Base-by-base conservation (phyloP, 2,329 filamentous ascomycete genomes). In the Fusarium caatingaense region DNA sequence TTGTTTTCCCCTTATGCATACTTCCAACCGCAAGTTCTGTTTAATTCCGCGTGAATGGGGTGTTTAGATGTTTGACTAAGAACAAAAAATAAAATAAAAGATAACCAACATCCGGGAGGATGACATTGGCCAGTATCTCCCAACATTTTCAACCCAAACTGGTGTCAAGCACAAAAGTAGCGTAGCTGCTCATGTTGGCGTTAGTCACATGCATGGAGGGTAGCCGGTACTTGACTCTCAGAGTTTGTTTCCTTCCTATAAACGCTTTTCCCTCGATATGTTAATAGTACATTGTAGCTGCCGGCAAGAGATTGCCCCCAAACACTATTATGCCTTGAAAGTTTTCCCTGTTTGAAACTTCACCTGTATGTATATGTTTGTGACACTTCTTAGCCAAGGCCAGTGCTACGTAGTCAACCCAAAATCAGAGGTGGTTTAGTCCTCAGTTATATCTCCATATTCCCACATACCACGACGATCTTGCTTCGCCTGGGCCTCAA, bases 401-500 rank as follows among this genome's bases (percentile, higher is more conserved):
- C 25, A 32, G 57, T 60, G 47, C 46, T 60, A 37, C 48, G 51
- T 60, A 60, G 56, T 59, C 41, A 49, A 49, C 45, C 37, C 47
- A 20, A 27, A 32, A 44, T 30, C 23, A 40, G 41, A 48, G 30
- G 21, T 16, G 37, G n/a, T 54, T 79, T 89, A 94, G 77, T 97
- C 93, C 83, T 97, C 94, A 16, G 93, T 97, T 77, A 97, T 86
- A 80, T 98, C 96, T 73, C 96, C 96, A 81, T 98, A 99, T 87
- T 99, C 96, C 94, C 95, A 99, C 88, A 97, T 96, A 45, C 96
- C 96, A 72, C 89, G 85, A 68, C 94, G 89, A 60, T 90, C 89
- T 58, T 88, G 84, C 87, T 97, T 97, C 7, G 95, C 95, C 79
- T 91, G 86, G 37, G 87, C 85, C 84, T 97, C 91, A 54, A 91